Evolutionary conservation across 2,329 filamentous ascomycete genomes (phyloP).

Genomic region (Geosmithia putterillii): DNA sequence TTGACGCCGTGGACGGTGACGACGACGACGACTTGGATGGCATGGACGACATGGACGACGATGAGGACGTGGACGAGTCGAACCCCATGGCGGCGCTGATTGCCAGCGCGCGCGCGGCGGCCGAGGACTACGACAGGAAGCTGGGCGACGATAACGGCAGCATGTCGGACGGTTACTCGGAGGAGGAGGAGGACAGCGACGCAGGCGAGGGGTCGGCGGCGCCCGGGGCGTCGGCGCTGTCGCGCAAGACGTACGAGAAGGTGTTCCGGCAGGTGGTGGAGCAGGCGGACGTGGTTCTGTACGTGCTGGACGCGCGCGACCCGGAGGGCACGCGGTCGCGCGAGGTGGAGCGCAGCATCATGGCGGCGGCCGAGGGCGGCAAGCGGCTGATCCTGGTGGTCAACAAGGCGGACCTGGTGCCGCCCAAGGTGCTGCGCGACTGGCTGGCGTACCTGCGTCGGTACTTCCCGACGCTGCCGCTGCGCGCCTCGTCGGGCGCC

Average conservation of each 20-base stretch:
- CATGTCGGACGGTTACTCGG: constrained; percentile 29
- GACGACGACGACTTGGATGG: constrained; percentile 35
- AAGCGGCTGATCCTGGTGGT: constrained; percentile 85
- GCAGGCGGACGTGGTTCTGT: constrained; percentile 79
- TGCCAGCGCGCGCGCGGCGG: constrained; percentile 69
- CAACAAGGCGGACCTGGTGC: constrained; percentile 92
- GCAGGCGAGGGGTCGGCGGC: constrained; percentile 39
- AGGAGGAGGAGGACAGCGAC: constrained; percentile 40
- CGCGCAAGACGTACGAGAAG: constrained; percentile 85
- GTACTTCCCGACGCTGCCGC: constrained; percentile 83
- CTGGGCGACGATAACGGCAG: constrained; percentile 43
- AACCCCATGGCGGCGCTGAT: constrained; percentile 91
- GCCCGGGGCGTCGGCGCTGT: constrained; percentile 43
- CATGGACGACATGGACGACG: constrained; percentile 32
- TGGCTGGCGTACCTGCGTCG: constrained; percentile 79
- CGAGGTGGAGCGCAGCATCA: constrained; percentile 81
- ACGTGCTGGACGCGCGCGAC: constrained; percentile 85
- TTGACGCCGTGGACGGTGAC: constrained; percentile 32
- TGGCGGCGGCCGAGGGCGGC: constrained; percentile 71
- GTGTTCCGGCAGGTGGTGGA: constrained; percentile 90
- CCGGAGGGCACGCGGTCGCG: constrained; percentile 83
- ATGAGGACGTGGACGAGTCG: constrained; percentile 50
- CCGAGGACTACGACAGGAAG: constrained; percentile 60
- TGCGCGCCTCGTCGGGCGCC: constrained; percentile 72
- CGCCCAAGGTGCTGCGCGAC: constrained; percentile 65